Evolutionary conservation across 768 basidiomycete genomes (phyloP), one percentile per base, ranked within the genome.

Genomic region (Leccinum subgranulosum): DNA sequence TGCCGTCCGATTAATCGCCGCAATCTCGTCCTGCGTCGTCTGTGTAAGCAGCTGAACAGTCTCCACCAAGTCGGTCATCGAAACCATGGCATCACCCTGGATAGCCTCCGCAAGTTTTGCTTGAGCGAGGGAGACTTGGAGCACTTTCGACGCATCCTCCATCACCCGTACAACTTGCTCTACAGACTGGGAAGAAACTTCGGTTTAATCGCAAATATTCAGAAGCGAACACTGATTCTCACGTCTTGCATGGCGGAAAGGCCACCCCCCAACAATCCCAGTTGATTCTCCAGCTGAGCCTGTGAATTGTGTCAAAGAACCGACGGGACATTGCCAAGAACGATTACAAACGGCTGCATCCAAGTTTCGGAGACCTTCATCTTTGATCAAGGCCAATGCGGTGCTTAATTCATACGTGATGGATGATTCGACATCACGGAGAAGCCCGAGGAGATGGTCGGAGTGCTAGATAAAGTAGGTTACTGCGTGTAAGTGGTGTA

Each of bases 1-100:
- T 3, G 78, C 74, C 21, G 84, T 79, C 19, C 66, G 73, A 49
- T 80, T 82, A 54, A 86, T 77, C 56, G 74, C 75, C 53, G 75
- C 71, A 36, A 85, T 67, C 60, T 82, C 81, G 15, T 61, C 56
- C 21, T 73, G 75, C 3, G 81, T 74, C 10, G 72, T 74, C 31
- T 65, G 62, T 1, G 77, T 74, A 21, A 84, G 66, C 11, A 72
- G 67, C 8, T 71, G 59, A 25, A 85, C 61, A 0, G 72, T 67
- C 21, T 69, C 63, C 10, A 65, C 68, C 9, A 85, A 74, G 10
- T 64, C 63, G 15, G 61, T 53, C 48, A 77, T 76, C 21, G 78
- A 74, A 33, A 63, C 55, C 7, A 73, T 61, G 5, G 75, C 70
- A 23, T 76, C 70, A 28, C 59, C 62, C 55, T 84, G 83, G 31